Evolutionary conservation across 768 basidiomycete genomes (phyloP).

Genomic region (Pleurotus djamor): DNA sequence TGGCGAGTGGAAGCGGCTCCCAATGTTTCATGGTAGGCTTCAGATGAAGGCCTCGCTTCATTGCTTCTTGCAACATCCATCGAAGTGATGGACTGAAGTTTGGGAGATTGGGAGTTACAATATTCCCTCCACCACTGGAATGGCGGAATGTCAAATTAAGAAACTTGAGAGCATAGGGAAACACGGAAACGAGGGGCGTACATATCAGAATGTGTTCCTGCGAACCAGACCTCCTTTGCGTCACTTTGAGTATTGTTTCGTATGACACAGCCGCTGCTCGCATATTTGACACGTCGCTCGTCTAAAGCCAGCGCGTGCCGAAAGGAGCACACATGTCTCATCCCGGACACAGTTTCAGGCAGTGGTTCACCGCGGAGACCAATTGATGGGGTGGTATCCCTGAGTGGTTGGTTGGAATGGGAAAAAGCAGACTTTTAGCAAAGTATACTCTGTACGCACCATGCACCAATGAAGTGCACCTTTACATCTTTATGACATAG

Average conservation of each 20-base stretch:
- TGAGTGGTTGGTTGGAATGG: conserved; percentile 15
- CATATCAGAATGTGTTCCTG: conserved; percentile 28
- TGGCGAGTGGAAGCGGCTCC: no score
- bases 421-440: no score
- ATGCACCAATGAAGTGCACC: conserved; percentile 43
- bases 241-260: conserved; percentile 1
- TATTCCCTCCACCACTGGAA: conserved; percentile 9
- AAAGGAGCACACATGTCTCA: conserved; percentile 35
- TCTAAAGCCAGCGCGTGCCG: conserved; percentile 47
- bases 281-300: conserved; percentile 43
- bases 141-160: no score
- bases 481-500: conserved; percentile 22
- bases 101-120: no score
- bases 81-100: neutral
- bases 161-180: no score
- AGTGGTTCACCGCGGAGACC: conserved; percentile 28
- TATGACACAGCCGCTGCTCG: conserved; percentile 27
- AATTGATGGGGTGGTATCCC: conserved; percentile 48
- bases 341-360: conserved; percentile 22
- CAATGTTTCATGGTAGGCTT: no score
- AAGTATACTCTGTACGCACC: no score
- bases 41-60: conserved; percentile 11
- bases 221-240: conserved; percentile 29
- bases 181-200: no score
- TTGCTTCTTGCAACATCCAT: conserved; percentile 15